phyloP scores from a whole-genome alignment of 495 filamentous ascomycete species.

The Pyrenula aspistea region DNA sequence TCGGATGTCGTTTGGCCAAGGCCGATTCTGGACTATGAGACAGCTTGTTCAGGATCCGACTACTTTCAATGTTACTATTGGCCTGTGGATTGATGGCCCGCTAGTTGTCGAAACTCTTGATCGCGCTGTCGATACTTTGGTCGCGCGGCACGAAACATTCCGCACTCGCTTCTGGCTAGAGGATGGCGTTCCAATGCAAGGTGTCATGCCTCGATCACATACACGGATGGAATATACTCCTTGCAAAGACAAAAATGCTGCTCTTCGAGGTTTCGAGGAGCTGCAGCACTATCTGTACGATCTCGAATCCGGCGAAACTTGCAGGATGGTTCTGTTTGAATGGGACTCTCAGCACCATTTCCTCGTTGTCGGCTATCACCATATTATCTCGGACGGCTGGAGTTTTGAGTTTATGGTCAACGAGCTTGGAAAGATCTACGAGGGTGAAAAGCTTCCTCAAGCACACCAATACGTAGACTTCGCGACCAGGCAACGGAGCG shows the following conservation, averaged over 20 bases:
- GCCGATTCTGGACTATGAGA: conserved; percentile 32
- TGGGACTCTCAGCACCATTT: conserved; percentile 9
- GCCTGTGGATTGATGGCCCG: conserved; percentile 1
- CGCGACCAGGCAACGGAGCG: neutral
- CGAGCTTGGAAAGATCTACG: conserved; percentile 23
- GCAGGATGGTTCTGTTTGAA: conserved; percentile 16
- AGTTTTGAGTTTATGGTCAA: conserved; percentile 24
- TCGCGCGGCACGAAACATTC: conserved; percentile 23
- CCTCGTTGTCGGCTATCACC: conserved; percentile 25
- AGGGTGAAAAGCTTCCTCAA: neutral
- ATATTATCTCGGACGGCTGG: conserved; percentile 37
- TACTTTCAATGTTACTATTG: conserved; percentile 18
- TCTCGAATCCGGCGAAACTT: conserved; percentile 16
- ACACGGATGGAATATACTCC: conserved; percentile 2
- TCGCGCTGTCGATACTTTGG: conserved; percentile 15
- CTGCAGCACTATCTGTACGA: conserved; percentile 15
- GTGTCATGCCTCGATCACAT: neutral
- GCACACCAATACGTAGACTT: neutral
- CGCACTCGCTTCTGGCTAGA: conserved; percentile 21
- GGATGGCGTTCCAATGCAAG: conserved; percentile 8
- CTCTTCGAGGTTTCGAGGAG: conserved; percentile 6
- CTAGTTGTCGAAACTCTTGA: conserved; percentile 11
- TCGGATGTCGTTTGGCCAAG: conserved; percentile 25
- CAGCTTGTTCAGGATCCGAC: conserved; percentile 20
- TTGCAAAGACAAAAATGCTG: conserved; percentile 5